Percentiles rank a stretch among this genome's conserved stretches.
phyloP scores from a whole-genome alignment of 495 filamentous ascomycete species.

The Lindgomyces ingoldianus region DNA sequence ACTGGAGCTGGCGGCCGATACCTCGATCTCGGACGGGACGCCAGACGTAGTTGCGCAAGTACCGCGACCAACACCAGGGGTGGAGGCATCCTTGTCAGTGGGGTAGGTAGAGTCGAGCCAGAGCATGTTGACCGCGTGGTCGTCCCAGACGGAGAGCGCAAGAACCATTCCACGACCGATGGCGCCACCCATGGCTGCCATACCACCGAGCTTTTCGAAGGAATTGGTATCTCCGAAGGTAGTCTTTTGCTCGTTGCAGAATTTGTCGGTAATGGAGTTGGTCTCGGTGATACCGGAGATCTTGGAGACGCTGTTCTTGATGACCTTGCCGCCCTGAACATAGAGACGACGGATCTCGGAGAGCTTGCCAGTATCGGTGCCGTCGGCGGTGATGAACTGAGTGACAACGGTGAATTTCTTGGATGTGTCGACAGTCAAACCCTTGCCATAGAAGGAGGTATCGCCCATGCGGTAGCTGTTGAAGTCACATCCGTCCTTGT shows the following conservation, averaged over 20 bases:
- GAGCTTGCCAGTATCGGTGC: slow-evolving; percentile 52
- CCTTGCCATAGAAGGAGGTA: slow-evolving; percentile 57
- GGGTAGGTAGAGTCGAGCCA: slow-evolving; percentile 83
- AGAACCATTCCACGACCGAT: slow-evolving; percentile 66
- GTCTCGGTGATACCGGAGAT: slow-evolving; percentile 53
- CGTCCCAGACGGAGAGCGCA: slow-evolving; percentile 77
- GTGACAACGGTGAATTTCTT: slow-evolving; percentile 66
- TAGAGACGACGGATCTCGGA: slow-evolving; percentile 62
- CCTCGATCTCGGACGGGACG: slow-evolving; percentile 59
- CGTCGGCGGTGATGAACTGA: slow-evolving; percentile 54
- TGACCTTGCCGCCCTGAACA: slow-evolving; percentile 60
- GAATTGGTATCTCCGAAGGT: slow-evolving; percentile 62
- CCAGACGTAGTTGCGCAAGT: slow-evolving; percentile 64
- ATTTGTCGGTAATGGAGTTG: slow-evolving; percentile 61
- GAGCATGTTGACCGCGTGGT: slow-evolving; percentile 74
- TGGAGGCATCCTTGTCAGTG: slow-evolving; percentile 52
- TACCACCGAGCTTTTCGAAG: slow-evolving; percentile 62
- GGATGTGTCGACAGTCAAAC: slow-evolving; percentile 59
- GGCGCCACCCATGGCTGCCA: slow-evolving; percentile 57
- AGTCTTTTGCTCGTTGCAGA: slow-evolving; percentile 61
- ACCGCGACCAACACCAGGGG: slow-evolving; percentile 68
- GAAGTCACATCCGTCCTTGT: slow-evolving; percentile 65
- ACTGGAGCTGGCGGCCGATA: slow-evolving; percentile 52
- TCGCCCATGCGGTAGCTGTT: slow-evolving; percentile 64
- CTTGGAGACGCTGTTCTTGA: slow-evolving; percentile 59